Conservation (phyloP, 495 filamentous ascomycete genomes). For the Podospora tetraspora region DNA sequence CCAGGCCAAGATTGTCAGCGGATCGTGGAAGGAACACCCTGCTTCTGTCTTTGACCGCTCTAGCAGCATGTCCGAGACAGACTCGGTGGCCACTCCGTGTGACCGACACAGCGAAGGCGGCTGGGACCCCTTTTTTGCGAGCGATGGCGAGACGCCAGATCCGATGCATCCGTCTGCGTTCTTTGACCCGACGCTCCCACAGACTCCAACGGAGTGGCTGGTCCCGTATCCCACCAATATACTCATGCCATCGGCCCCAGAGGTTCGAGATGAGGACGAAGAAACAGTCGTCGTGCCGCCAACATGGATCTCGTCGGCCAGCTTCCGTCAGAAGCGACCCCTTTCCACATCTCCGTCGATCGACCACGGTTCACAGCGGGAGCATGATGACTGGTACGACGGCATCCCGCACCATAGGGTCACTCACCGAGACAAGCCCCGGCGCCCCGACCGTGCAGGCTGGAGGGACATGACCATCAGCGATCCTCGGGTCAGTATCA, state of each 20-base stretch:
- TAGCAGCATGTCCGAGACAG: slow-evolving; percentile 57
- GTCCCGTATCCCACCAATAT: slow-evolving; percentile 21
- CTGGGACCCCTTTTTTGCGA: slow-evolving; percentile 20
- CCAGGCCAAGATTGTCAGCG: slow-evolving; percentile 33
- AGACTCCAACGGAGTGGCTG: slow-evolving; percentile 9
- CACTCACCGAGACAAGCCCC: slow-evolving; percentile 34
- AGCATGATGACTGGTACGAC: slow-evolving; percentile 21
- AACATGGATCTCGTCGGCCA: not conserved
- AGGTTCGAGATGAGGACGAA: slow-evolving; percentile 12
- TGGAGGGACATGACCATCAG: slow-evolving; percentile 43
- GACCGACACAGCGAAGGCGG: slow-evolving; percentile 31
- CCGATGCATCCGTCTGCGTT: slow-evolving; percentile 12
- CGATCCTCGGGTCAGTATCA: slow-evolving; percentile 45
- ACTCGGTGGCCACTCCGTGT: slow-evolving; percentile 34
- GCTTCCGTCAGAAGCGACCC: not conserved
- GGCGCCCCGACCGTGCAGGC: slow-evolving; percentile 44
- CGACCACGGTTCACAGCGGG: not conserved
- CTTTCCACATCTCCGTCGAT: not conserved
- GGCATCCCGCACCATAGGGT: slow-evolving; percentile 41
- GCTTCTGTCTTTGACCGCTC: slow-evolving; percentile 69
- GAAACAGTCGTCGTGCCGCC: slow-evolving; percentile 15
- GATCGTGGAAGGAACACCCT: slow-evolving; percentile 42
- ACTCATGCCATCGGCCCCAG: slow-evolving; percentile 23
- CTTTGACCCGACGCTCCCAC: not conserved
- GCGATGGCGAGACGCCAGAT: slow-evolving; percentile 4